These are phyloP conservation scores for Russula sp. DNA, from an alignment of 768 basidiomycete species.

Conservation along the genomic window DNA sequence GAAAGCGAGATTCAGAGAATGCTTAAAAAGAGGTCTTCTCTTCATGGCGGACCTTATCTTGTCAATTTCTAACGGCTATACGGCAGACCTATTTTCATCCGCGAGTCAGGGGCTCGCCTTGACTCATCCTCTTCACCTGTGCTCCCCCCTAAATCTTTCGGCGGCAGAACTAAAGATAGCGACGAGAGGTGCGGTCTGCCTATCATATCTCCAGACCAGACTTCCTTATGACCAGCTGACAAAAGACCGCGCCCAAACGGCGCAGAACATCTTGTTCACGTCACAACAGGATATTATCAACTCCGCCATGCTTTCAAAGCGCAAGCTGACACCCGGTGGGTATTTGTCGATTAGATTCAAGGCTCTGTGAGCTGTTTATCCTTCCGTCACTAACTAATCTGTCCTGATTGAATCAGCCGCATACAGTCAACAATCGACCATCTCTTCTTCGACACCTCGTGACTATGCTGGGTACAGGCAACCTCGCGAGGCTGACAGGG, in stretches of 20 bases:
- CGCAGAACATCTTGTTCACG: slow-evolving; percentile 74
- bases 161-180: slow-evolving; percentile 31
- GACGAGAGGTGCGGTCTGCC: slow-evolving; percentile 40
- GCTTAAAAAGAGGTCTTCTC: slow-evolving; percentile 58
- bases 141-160: slow-evolving; percentile 28
- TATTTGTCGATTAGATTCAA: slow-evolving; percentile 75
- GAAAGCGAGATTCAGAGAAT: slow-evolving; percentile 74
- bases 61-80: neutral
- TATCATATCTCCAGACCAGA: neutral
- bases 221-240: neutral
- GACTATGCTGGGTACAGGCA: slow-evolving; percentile 40
- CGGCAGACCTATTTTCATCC: slow-evolving; percentile 76
- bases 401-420: slow-evolving; percentile 63
- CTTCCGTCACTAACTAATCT: slow-evolving; percentile 15
- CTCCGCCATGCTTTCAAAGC: slow-evolving; percentile 84
- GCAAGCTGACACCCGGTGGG: slow-evolving; percentile 55
- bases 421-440: slow-evolving; percentile 82
- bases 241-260: slow-evolving; percentile 51
- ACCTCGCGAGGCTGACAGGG: slow-evolving; percentile 57
- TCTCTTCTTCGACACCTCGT: slow-evolving; percentile 64
- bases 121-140: slow-evolving; percentile 46
- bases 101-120: slow-evolving; percentile 78
- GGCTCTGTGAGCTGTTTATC: slow-evolving; percentile 45
- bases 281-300: slow-evolving; percentile 88
- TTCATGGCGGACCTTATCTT: slow-evolving; percentile 72